Evolutionary conservation across 768 basidiomycete genomes (phyloP), one percentile per base, ranked within the genome.

Genomic region (Multifurca ochricompacta): DNA sequence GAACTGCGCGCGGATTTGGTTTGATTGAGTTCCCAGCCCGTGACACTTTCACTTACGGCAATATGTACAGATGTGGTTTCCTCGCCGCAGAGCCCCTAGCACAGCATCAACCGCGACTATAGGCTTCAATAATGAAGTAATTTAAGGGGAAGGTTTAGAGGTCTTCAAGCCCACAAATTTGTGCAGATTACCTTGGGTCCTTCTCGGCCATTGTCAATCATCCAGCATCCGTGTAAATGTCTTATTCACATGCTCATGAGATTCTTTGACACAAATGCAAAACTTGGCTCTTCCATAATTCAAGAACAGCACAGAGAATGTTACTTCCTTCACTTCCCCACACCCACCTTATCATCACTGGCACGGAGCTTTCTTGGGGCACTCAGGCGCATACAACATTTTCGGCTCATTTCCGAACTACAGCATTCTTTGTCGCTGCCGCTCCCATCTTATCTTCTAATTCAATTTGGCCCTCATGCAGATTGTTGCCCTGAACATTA

Each of bases 381-480:
- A n/a, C n/a, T n/a, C n/a, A 78, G 57, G 68, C 72, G 14, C 55
- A 73, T 42, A 77, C 76, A n/a, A 77, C 77, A 7, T 60, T 78
- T 67, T 79, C 49, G 77, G 75, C 42, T 62, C 63, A 16, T 25
- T 73, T 1, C 62, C 71, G 53, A 70, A 73, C 63, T 72, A 69
- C 68, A 46, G 59, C 41, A 53, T 18, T 21, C 30, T 27, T 16
- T 35, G 1, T 25, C 31, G 28, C n/a, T 40, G 19, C 16, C 7
- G 44, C 23, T 39, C 27, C 27, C 25, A 32, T 21, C 14, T 35
- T 28, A 34, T 40, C 39, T 6, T 32, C 37, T 32, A 27, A 4
- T 32, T 34, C 40, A n/a, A n/a, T n/a, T 9, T 43, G 32, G 16
- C 34, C 3, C 18, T 43, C 35, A 21, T 27, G 35, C 23, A 19